Evolutionary conservation across 345 rosid species (phyloP).

Genomic region (Euphorbia peplus): DNA sequence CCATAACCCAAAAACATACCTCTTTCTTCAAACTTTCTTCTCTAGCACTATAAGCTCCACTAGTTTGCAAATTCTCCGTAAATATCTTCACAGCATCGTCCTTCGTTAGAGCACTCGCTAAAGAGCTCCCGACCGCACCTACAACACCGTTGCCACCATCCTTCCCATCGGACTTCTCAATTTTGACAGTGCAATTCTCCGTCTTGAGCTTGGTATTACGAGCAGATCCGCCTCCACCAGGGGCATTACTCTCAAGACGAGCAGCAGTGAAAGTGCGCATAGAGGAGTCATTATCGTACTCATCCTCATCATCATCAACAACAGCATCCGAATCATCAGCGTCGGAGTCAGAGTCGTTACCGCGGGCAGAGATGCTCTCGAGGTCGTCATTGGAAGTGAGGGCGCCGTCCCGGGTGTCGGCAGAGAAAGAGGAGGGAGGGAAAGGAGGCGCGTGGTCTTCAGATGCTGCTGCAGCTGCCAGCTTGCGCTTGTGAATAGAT

Average conservation of each 20-base stretch:
- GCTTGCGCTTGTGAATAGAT: slow-evolving; percentile 90
- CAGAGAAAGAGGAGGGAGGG: slow-evolving; percentile 86
- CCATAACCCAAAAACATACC: slow-evolving; percentile 33
- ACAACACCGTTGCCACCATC: slow-evolving; percentile 45
- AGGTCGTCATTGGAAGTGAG: slow-evolving; percentile 93
- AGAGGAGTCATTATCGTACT: slow-evolving; percentile 77
- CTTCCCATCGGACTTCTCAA: slow-evolving; percentile 71
- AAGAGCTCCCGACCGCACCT: slow-evolving; percentile 42
- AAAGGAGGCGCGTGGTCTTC: slow-evolving; percentile 80
- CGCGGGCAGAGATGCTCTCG: slow-evolving; percentile 95
- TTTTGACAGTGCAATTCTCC: slow-evolving; percentile 61
- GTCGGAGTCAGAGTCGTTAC: slow-evolving; percentile 71
- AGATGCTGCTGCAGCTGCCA: slow-evolving; percentile 62
- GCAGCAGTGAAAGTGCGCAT: slow-evolving; percentile 84
- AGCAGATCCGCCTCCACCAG: slow-evolving; percentile 25
- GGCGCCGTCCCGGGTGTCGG: slow-evolving; percentile 93
- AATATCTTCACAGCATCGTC: slow-evolving; percentile 79
- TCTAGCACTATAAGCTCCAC: slow-evolving; percentile 96
- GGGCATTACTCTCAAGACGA: slow-evolving; percentile 55
- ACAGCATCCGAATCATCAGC: slow-evolving; percentile 88
- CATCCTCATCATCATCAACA: slow-evolving; percentile 92
- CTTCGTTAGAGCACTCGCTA: slow-evolving; percentile 51
- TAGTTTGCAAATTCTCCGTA: slow-evolving; percentile 90
- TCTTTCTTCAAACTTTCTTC: slow-evolving; percentile 91
- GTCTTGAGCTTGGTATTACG: slow-evolving; percentile 66